Base-by-base conservation (phyloP, 805 yeast species). In the Candida wancherniae region DNA sequence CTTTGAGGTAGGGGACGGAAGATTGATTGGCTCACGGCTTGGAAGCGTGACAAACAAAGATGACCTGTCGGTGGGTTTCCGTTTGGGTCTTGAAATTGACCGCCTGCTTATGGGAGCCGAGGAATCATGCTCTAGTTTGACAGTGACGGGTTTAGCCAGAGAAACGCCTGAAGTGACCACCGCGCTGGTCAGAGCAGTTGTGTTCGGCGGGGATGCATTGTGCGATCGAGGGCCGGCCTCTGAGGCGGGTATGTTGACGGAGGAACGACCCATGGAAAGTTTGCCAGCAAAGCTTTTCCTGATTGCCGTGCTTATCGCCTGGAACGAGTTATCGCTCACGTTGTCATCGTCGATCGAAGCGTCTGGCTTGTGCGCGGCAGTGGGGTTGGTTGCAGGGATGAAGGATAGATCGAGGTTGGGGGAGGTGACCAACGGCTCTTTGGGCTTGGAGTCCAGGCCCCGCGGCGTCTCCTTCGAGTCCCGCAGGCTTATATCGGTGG, bases 221-320 rank as follows among this genome's bases (percentile, higher is more conserved):
- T n/a, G n/a, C n/a, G n/a, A n/a, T n/a, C n/a, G n/a, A n/a, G n/a
- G n/a, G n/a, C n/a, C n/a, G n/a, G n/a, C n/a, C n/a, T n/a, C n/a
- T n/a, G n/a, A n/a, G n/a, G n/a, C n/a, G n/a, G n/a, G n/a, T n/a
- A n/a, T n/a, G n/a, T n/a, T n/a, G n/a, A n/a, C n/a, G 25, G 7
- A 7, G 6, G 18, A 15, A 13, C 24, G 19, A 8, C 31, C 40
- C 31, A 28, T 32, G 13, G 48, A 45, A 8, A 39, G 32, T 26
- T 59, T 63, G 18, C 57, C 61, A 0, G 71, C 65, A 6, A 66
- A 58, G 31, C 71, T 67, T 37, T 67, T 69, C 17, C 73, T 44
- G 6, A 69, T 67, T 2, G 71, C 67, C 4, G 61, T 58, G 36
- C 68, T 60, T n/a, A 69, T 69, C 0, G 71, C 71, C 36, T 66